Evolutionary conservation across 2,329 filamentous ascomycete species (phyloP), one percentile per base, ranked within the genome.

Genomic region (Emmonsia crescens): DNA sequence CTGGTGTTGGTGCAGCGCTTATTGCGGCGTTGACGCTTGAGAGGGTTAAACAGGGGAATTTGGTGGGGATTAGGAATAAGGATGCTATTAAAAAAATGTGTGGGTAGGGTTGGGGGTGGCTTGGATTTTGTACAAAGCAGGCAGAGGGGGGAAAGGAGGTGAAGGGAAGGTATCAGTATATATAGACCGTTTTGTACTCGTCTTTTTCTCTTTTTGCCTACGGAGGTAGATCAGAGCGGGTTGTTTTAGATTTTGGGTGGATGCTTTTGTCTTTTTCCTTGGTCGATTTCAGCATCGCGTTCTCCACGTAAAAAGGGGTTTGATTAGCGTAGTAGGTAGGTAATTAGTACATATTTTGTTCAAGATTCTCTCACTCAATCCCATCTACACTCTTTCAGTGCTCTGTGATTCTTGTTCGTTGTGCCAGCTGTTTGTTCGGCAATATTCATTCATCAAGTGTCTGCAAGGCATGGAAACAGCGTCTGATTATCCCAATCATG

Each of bases 1-100:
- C 88, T 66, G 94, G 93, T 83, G 94, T 97, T n/a, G 93, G 93
- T 67, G 94, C 93, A 52, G 94, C 94, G 4, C 79, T 99, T 64
- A 97, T 99, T 79, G 94, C 94, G 8, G 85, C 85, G 8, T 71
- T 87, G 71, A 87, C 85, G 10, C 73, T 87, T 63, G 85, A 86
- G 78, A 78, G 85, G 63, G 80, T 84, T 64, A 80, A 83, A 72
- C 78, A 80, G 58, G 85, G 84, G 40, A 83, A 85, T 68, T 66
- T 80, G 59, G 79, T 77, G 38, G 85, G 85, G 68, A 83, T 87
- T 66, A 77, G 78, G 58, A 79, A 85, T 64, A 69, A 70, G 67
- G 70, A 71, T 8, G 71, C 72, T 8, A 57, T 57, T 2, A 57
- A 46, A 8, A 38, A 33, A 27, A 9, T 57, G 38, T 57, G 56